phyloP scores from a whole-genome alignment of 306 rosid species.

The Quercus rubra region DNA sequence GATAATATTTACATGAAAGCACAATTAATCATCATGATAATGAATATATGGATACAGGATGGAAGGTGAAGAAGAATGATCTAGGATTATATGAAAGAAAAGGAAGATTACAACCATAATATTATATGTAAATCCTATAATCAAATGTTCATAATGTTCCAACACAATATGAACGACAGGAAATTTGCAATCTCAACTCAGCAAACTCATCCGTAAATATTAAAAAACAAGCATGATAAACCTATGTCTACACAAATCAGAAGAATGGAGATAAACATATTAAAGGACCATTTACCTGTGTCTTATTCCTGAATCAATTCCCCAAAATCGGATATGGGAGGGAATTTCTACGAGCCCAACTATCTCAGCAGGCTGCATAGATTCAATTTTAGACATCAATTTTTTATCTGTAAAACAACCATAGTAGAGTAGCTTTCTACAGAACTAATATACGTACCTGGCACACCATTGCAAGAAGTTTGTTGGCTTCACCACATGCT shows the following conservation, averaged over 20 bases:
- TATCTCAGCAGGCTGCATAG: constrained; percentile 93
- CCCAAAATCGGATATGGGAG: constrained; percentile 84
- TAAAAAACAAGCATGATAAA: background rate
- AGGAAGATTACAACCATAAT: background rate
- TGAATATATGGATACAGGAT: background rate
- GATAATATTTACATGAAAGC: background rate
- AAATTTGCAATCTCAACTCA: background rate
- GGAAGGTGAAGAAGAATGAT: background rate
- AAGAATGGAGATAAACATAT: background rate
- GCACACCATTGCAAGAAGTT: constrained; percentile 84
- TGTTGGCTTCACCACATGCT: too few species aligned
- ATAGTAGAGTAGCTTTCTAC: constrained; percentile 1
- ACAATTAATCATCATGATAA: background rate
- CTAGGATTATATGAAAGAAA: background rate
- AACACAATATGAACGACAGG: background rate
- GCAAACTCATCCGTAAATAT: background rate
- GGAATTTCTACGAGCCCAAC: constrained; percentile 97
- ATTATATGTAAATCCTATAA: background rate
- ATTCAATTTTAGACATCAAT: constrained; percentile 10
- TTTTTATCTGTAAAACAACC: constrained; percentile 1
- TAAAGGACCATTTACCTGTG: constrained; percentile 61
- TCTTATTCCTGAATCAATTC: constrained; percentile 95
- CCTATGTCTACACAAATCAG: background rate
- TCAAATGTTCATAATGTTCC: background rate
- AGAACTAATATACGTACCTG: constrained; percentile 53